These are phyloP conservation scores for Kodamaea sp. DNA, from an alignment of 1,139 yeast species.

Conservation along the genomic window DNA sequence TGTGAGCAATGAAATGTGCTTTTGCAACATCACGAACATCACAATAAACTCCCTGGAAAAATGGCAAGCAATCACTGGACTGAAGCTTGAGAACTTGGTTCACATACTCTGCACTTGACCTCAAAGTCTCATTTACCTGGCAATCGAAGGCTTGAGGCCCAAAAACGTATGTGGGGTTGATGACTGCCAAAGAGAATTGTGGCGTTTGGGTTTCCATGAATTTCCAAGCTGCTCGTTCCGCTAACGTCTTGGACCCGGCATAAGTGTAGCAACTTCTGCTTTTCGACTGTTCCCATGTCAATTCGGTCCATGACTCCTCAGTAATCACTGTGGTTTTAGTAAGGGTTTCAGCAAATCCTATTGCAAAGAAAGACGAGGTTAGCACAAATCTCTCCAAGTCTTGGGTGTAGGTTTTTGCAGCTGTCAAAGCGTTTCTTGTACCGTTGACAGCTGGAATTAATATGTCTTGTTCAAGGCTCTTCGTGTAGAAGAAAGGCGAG, in stretches of 20 bases:
- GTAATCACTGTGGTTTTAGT: slow-evolving; percentile 15
- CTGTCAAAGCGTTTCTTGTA: slow-evolving; percentile 24
- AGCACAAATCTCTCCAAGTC: slow-evolving; percentile 27
- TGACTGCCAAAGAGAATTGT: slow-evolving; percentile 42
- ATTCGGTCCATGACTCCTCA: slow-evolving; percentile 43
- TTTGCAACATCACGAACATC: slow-evolving; percentile 47
- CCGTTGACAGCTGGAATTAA: slow-evolving; percentile 22
- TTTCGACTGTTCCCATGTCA: slow-evolving; percentile 34
- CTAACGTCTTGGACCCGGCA: slow-evolving; percentile 55
- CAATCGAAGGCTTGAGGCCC: slow-evolving; percentile 51
- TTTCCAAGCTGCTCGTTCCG: slow-evolving; percentile 58
- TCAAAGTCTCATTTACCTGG: slow-evolving; percentile 24
- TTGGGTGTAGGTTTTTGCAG: slow-evolving; percentile 24
- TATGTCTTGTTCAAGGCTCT: slow-evolving; percentile 12
- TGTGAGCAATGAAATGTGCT: slow-evolving; percentile 36
- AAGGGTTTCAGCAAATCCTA: slow-evolving; percentile 12
- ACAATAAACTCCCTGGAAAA: slow-evolving; percentile 32
- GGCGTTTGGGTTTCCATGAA: slow-evolving; percentile 39
- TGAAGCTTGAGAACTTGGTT: slow-evolving; percentile 20
- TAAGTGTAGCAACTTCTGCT: no score
- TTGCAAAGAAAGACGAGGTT: slow-evolving; percentile 30
- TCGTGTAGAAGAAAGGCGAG: slow-evolving; percentile 16
- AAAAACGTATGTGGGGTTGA: slow-evolving; percentile 52
- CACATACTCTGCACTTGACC: slow-evolving; percentile 34
- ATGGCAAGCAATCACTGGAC: slow-evolving; percentile 12